Base-by-base conservation (phyloP, 305 asterid species). In the Striga hermonthica region DNA sequence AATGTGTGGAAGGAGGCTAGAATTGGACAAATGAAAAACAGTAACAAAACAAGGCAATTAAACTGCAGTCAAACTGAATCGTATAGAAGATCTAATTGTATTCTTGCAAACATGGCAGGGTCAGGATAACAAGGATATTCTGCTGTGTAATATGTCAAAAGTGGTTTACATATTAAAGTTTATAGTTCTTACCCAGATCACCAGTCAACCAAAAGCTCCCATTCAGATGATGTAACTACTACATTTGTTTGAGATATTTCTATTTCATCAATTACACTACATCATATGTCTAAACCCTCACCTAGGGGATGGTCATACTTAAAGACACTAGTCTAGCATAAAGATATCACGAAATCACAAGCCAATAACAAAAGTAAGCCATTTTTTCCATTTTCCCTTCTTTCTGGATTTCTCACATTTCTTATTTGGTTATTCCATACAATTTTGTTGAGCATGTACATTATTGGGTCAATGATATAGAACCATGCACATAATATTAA, bases 61-160 rank as follows among this genome's bases (percentile, higher is more conserved):
- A 14, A 67, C 9, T 38, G 53, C 47, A 49, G 44, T 40, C 63
- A 52, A 60, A 40, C 60, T 48, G 63, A 8, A 41, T 58, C 67
- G 59, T 43, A 59, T 41, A 60, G 45, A 16, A 59, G 61, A 40
- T 7, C 8, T 16, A 39, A 59, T 38, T 39, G 14, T 10, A 44
- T 43, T 22, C 65, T 39, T 56, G 16, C 43, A 44, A 56, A 44
- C 43, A 54, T 22, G 49, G 64, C 58, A 59, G 57, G 16, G 36
- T 35, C 36, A 10, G 7, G 40, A 15, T 48, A 57, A 57, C 49
- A 40, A 68, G 57, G 72, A 57, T 35, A 57, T 45, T 31, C 22
- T 28, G 16, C 59, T 47, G 39, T 67, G 28, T 28, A n/a, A 22
- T 45, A 3, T 22, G 3, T 16, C 14, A 58, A 57, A 57, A 67